Percentiles rank a stretch among this genome's conserved stretches.
phyloP scores from a whole-genome alignment of 306 rosid species.

The Vigna angularis region DNA sequence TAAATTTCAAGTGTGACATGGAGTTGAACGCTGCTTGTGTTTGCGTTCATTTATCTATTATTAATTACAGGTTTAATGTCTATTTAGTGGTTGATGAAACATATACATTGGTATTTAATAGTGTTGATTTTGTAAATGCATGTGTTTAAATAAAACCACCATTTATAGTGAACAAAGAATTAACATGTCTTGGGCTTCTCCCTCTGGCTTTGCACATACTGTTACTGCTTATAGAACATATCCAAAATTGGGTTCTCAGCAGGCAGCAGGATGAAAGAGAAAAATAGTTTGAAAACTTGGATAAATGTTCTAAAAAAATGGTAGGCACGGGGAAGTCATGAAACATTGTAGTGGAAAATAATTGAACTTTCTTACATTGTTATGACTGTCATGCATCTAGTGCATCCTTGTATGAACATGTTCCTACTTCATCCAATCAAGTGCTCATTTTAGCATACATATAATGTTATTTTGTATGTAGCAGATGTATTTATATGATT shows the following conservation, averaged over 20 bases:
- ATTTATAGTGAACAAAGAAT: constrained; percentile 26
- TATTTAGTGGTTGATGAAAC: constrained; percentile 22
- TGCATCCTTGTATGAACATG: constrained; percentile 1
- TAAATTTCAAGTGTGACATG: constrained; percentile 15
- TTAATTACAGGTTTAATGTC: constrained; percentile 8
- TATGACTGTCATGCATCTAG: constrained; percentile 29
- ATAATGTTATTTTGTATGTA: constrained; percentile 9
- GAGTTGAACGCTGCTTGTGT: constrained; percentile 32
- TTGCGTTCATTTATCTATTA: constrained; percentile 24
- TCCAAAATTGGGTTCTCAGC: constrained; percentile 18
- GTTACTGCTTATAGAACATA: neutral
- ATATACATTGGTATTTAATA: constrained; percentile 3
- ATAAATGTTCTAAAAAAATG: constrained; percentile 28
- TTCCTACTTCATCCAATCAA: neutral
- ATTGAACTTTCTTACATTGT: constrained; percentile 34
- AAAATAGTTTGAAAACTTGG: neutral
- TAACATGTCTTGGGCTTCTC: constrained; percentile 4
- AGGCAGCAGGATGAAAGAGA: neutral
- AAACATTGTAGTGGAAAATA: constrained; percentile 23
- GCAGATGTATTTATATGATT: constrained; percentile 34
- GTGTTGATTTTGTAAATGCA: constrained; percentile 3
- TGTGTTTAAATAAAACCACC: neutral
- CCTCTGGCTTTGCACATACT: constrained; percentile 24
- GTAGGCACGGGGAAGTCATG: constrained; percentile 17
- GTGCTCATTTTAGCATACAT: constrained; percentile 30